phyloP scores from a whole-genome alignment of 768 basidiomycete genomes.

The Lactifluus hygrophoroides region DNA sequence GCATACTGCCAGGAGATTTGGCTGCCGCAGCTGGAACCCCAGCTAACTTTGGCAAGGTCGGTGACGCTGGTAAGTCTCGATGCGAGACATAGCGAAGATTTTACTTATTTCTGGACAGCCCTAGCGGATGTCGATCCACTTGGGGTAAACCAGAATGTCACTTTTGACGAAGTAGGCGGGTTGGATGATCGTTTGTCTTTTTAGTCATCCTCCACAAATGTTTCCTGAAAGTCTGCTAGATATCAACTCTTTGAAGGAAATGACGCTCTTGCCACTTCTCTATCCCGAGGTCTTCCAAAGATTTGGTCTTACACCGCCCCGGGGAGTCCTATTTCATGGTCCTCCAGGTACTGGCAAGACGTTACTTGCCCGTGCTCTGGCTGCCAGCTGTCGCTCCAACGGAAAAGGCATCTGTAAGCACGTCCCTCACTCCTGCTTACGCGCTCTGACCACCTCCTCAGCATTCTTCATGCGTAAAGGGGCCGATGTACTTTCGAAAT shows the following conservation, averaged over 20 bases:
- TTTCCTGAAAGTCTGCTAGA: constrained; percentile 38
- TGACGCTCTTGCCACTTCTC: constrained; percentile 90
- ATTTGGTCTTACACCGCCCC: constrained; percentile 89
- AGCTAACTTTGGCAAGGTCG: constrained; percentile 78
- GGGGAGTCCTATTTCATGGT: constrained; percentile 95
- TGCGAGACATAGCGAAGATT: constrained; percentile 1
- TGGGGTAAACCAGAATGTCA: constrained; percentile 86
- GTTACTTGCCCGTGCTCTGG: constrained; percentile 85
- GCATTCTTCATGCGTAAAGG: constrained; percentile 99
- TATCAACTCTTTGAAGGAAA: constrained; percentile 94
- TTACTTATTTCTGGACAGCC: constrained; percentile 35
- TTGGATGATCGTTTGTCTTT: constrained; percentile 73
- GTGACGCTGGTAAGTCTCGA: constrained; percentile 56
- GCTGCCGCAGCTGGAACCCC: constrained; percentile 67
- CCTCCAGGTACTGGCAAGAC: constrained; percentile 99
- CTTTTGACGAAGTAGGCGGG: constrained; percentile 95
- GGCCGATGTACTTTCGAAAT: constrained; percentile 95
- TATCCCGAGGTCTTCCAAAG: constrained; percentile 97
- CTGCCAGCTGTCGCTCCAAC: constrained; percentile 81
- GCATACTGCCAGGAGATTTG: constrained; percentile 56
- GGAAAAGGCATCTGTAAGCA: constrained; percentile 79
- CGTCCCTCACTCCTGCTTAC: not conserved
- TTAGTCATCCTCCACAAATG: not conserved
- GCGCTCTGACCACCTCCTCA: constrained; percentile 25
- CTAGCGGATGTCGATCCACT: constrained; percentile 94